phyloP scores from a whole-genome alignment of 1,284 basidiomycete species.

The Tylopilus orsonianus region DNA sequence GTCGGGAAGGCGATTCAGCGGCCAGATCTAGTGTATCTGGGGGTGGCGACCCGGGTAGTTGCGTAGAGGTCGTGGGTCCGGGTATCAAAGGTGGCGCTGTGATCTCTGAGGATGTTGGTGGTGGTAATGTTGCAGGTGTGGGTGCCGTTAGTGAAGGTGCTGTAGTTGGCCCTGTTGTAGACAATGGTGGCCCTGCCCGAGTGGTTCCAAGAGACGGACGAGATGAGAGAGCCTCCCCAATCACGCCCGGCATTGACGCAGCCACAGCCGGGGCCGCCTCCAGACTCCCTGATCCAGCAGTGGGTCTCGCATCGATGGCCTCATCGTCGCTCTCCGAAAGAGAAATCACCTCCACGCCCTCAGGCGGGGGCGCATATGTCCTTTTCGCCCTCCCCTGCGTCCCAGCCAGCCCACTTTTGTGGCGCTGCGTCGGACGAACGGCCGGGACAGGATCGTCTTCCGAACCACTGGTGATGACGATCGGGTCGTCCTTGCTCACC shows the following conservation, averaged over 20 bases:
- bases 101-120: too few species aligned
- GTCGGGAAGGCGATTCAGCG: neutral
- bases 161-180: neutral
- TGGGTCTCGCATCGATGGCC: too few species aligned
- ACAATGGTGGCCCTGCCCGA: neutral
- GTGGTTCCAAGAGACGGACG: neutral
- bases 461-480: conserved; percentile 28
- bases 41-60: neutral
- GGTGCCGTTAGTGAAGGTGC: neutral
- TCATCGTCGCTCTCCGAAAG: conserved; percentile 32
- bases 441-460: conserved; percentile 9
- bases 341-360: conserved; percentile 26
- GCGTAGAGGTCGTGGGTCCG: conserved; percentile 1
- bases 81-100: neutral
- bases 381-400: conserved; percentile 6
- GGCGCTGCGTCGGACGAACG: conserved; percentile 4
- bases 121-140: neutral
- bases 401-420: neutral
- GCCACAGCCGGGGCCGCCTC: neutral
- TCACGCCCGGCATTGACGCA: neutral
- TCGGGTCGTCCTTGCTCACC: conserved; percentile 18
- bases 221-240: neutral
- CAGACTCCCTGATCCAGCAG: neutral
- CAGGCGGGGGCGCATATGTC: conserved; percentile 6
- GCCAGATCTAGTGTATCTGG: neutral